phyloP scores from a whole-genome alignment of 257 asterid species.

The Osmanthus fragrans region DNA sequence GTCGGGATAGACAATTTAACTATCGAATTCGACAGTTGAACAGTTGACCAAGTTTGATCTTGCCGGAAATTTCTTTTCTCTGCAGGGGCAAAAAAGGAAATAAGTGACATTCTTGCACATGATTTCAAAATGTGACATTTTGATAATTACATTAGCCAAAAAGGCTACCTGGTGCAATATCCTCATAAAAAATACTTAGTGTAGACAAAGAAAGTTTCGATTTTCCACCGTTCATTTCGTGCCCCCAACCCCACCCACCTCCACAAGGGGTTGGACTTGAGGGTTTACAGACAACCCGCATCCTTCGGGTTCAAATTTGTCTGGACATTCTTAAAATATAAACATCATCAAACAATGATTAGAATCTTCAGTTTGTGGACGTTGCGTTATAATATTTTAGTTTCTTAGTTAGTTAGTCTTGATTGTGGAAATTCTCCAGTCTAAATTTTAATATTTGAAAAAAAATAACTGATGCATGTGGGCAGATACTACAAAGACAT shows the following conservation, averaged over 20 bases:
- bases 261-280: background rate
- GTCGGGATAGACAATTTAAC: too few species aligned
- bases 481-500: background rate
- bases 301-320: background rate
- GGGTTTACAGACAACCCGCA: background rate
- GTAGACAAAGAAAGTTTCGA: background rate
- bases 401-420: background rate
- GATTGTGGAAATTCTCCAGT: background rate
- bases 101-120: too few species aligned
- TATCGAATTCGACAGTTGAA: too few species aligned
- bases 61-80: too few species aligned
- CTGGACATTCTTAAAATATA: background rate
- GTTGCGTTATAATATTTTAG: background rate
- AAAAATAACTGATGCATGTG: background rate
- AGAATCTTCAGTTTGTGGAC: background rate
- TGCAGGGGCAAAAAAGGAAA: too few species aligned
- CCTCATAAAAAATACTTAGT: too few species aligned
- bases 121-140: too few species aligned
- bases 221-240: background rate
- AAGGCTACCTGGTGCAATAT: too few species aligned
- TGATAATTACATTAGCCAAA: too few species aligned
- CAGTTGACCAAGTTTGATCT: too few species aligned
- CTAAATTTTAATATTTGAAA: background rate
- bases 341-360: background rate
- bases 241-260: too few species aligned